Evolutionary conservation across 768 basidiomycete genomes (phyloP).

Genomic region (Leucogyrophana mollusca): DNA sequence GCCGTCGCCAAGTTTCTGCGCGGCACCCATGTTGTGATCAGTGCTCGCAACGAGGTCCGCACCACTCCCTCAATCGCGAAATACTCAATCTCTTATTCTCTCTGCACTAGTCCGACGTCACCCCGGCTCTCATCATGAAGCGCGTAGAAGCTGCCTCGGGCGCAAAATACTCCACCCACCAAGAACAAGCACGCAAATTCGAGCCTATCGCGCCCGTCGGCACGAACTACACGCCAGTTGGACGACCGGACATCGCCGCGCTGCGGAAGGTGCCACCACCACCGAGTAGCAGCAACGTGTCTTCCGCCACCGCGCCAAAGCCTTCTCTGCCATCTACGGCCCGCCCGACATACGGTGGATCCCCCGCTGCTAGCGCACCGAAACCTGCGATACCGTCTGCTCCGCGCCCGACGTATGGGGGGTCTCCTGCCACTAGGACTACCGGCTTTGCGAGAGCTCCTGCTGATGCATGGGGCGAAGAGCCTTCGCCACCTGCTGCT

Average conservation of each 20-base stretch:
- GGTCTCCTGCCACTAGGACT: conserved; percentile 42
- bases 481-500: conserved; percentile 35
- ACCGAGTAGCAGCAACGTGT: conserved; percentile 23
- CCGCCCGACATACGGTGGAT: conserved; percentile 1
- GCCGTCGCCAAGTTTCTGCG: conserved; percentile 79
- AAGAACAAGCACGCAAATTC: conserved; percentile 66
- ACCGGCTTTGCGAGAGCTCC: conserved; percentile 40
- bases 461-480: conserved; percentile 62
- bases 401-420: conserved; percentile 48
- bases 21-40: conserved; percentile 84
- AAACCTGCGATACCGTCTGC: conserved; percentile 39
- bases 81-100: neutral
- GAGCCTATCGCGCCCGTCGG: conserved; percentile 85
- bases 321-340: conserved; percentile 8
- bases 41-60: conserved; percentile 80
- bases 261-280: conserved; percentile 47
- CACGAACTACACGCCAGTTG: conserved; percentile 73
- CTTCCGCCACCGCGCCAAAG: conserved; percentile 12
- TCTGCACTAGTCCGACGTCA: conserved; percentile 68
- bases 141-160: conserved; percentile 88
- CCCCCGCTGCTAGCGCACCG: neutral
- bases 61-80: neutral
- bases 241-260: conserved; percentile 66
- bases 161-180: conserved; percentile 85
- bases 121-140: conserved; percentile 76